Evolutionary conservation across 805 yeast species (phyloP), one percentile per base, ranked within the genome.

Genomic region (Priceomyces carsonii): DNA sequence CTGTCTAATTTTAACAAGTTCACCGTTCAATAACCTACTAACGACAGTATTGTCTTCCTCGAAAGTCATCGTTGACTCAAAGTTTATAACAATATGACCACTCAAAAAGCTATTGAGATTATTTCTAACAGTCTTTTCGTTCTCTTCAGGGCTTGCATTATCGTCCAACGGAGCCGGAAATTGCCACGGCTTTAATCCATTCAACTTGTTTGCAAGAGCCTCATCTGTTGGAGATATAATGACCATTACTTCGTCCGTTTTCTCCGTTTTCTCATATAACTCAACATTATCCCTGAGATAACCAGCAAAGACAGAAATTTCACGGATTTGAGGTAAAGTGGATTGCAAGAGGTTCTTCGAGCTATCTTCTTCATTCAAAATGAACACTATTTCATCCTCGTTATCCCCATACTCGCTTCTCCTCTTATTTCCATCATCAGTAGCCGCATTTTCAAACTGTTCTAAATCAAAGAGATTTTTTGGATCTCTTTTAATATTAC

Each of bases 161-260:
- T 55, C 53, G 20, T 57, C 62, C 10, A 77, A 63, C 4, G 65
- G 48, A 6, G 51, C 55, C 0, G 95, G 95, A 57, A 82, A 87
- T 52, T 82, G 82, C 95, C 95, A 88, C 14, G 95, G 95, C 55
- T 86, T 87, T 31, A 81, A 51, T 2, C 67, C 59, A 20, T 61
- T 61, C 39, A 87, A 66, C 39, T 60, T 55, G 10, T 35, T 32
- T 13, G 44, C 37, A 15, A 68, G 50, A 3, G 87, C 90, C 8
- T 56, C 58, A 50, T 87, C 78, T 2, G 78, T 66, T 6, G 95
- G 95, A 3, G 95, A 86, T 50, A 87, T 73, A 5, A 87, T 72
- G 15, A 85, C 59, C 44, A 74, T 37, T 62, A 67, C 48, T 19
- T 63, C 59, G n/a, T 53, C 46, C 10, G 60, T 55, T 39, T 67